These are phyloP conservation scores for Penicillium sp. DNA, from an alignment of 2,329 filamentous ascomycete genomes.

Conservation along the genomic window DNA sequence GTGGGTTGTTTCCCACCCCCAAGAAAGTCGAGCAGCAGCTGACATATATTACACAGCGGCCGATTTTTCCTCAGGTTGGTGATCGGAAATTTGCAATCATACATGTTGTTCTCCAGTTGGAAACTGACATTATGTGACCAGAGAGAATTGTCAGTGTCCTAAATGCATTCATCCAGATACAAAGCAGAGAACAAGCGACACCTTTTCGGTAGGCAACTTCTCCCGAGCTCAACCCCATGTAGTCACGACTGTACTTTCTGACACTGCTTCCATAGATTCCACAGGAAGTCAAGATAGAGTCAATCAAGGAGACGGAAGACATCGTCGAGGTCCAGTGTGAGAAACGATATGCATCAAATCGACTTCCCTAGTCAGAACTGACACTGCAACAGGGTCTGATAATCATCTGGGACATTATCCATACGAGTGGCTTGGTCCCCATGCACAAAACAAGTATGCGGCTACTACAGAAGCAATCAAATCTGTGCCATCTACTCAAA, in stretches of 20 bases:
- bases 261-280: slow-evolving; percentile 43
- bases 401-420: slow-evolving; percentile 65
- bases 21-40: neutral
- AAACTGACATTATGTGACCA: slow-evolving; percentile 29
- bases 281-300: slow-evolving; percentile 38
- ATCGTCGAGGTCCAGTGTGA: slow-evolving; percentile 52
- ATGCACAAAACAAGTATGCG: slow-evolving; percentile 35
- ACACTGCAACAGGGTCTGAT: slow-evolving; percentile 57
- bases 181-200: slow-evolving; percentile 64
- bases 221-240: neutral
- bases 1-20: neutral
- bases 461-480: slow-evolving; percentile 10
- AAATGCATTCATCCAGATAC: slow-evolving; percentile 67
- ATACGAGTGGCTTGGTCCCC: slow-evolving; percentile 58
- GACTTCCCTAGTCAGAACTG: slow-evolving; percentile 8
- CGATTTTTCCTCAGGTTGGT: slow-evolving; percentile 21
- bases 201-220: slow-evolving; percentile 54
- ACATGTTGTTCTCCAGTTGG: neutral
- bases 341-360: slow-evolving; percentile 12
- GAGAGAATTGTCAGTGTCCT: slow-evolving; percentile 69
- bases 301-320: slow-evolving; percentile 32
- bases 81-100: neutral
- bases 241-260: slow-evolving; percentile 2
- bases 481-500: neutral
- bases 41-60: slow-evolving; percentile 11